Evolutionary conservation across 2,329 filamentous ascomycete species (phyloP), one percentile per base, ranked within the genome.

Genomic region (Pseudophaeomoniella oleicola): DNA sequence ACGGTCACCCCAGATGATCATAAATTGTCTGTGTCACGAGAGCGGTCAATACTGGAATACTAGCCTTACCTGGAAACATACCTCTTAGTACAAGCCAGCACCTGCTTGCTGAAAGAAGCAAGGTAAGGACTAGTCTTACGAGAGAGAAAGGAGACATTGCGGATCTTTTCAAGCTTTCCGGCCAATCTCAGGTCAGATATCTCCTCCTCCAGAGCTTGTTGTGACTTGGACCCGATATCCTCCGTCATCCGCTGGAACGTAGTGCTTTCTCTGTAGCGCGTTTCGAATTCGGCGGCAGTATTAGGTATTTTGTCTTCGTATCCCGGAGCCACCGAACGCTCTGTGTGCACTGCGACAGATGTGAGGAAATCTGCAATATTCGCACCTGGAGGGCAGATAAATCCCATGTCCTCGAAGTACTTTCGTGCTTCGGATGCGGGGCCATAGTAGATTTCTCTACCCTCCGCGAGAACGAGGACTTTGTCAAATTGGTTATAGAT

Each of bases 361-460:
- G 78, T 82, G 9, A 83, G 58, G 48, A 83, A 83, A 46, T 83
- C 79, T 2, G 69, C 74, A 0, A 72, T 78, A 0, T 77, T 82
- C 50, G 82, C 77, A 2, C 79, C 67, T 3, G 66, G 54, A 0
- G 77, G 77, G 45, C 78, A 83, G 19, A 68, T 52, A 66, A 73
- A 87, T 30, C 81, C 81, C 56, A 80, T 72, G 10, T 68, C 58
- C 46, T 75, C 71, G 41, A 87, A 85, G 54, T 75, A 86, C 0
- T 52, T 52, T 47, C 69, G 75, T 0, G 81, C 81, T 2, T 62
- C 53, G 4, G 48, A 51, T 0, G 74, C 70, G 0, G 71, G 69
- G 0, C 82, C 83, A 43, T 78, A 86, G 59, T 75, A 88, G 43
- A 87, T 87, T 49, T 87, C 72, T 0, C 77, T 68, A 1, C 82